A percentile compares a stretch with the other conserved stretches of the same genome.
These are phyloP conservation scores for Stachybotrys chartarum DNA, from an alignment of 2,329 filamentous ascomycete species.

Conservation along the genomic window DNA sequence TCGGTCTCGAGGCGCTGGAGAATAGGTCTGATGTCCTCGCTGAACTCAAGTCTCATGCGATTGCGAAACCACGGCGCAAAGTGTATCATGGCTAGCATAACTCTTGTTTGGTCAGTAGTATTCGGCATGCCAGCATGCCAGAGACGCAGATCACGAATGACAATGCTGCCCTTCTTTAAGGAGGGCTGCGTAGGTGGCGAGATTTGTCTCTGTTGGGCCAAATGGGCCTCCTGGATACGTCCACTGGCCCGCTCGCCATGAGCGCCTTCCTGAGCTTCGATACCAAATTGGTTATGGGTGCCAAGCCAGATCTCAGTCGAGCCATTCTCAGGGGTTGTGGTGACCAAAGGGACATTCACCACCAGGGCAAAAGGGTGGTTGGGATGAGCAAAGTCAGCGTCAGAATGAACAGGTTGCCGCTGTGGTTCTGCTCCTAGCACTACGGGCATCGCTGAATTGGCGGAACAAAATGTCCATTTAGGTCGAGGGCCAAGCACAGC, in stretches of 20 bases:
- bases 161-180: constrained; percentile 46
- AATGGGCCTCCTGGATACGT: constrained; percentile 33
- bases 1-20: constrained; percentile 35
- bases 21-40: constrained; percentile 37
- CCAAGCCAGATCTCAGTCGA: constrained; percentile 54
- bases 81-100: constrained; percentile 56
- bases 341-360: constrained; percentile 44
- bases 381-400: constrained; percentile 52
- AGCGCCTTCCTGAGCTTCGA: constrained; percentile 36
- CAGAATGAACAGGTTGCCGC: constrained; percentile 50
- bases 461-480: constrained; percentile 50
- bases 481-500: constrained; percentile 46
- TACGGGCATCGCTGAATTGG: constrained; percentile 49
- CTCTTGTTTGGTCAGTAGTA: constrained; percentile 35
- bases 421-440: constrained; percentile 28
- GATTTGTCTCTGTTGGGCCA: constrained; percentile 27
- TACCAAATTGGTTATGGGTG: constrained; percentile 32
- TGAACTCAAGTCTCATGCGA: constrained; percentile 47
- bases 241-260: constrained; percentile 47
- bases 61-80: constrained; percentile 53
- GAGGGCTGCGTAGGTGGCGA: constrained; percentile 41
- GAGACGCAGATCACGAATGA: constrained; percentile 51
- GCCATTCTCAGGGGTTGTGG: constrained; percentile 44
- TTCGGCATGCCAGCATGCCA: constrained; percentile 63
- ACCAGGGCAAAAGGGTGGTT: constrained; percentile 47